Conservation (phyloP, 305 asterid genomes). For the Striga hermonthica region DNA sequence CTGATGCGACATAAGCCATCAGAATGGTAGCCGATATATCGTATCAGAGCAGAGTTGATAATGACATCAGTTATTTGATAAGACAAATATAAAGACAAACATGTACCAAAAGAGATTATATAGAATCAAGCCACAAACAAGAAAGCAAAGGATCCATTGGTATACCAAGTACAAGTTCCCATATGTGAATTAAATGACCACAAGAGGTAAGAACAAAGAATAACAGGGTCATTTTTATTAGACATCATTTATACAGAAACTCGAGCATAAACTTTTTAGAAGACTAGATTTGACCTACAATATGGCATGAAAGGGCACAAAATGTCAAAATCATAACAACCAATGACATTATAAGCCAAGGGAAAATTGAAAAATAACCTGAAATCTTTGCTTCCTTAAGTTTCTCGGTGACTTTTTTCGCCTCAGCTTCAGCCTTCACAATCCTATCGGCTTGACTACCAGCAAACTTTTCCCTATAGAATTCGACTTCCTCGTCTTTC, state of each 20-base stretch:
- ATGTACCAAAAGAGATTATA: neutral
- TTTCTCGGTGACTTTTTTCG: conserved; percentile 56
- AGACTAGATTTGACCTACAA: neutral
- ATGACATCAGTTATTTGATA: neutral
- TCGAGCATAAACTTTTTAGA: too few relatives aligned
- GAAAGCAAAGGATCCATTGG: conserved; percentile 5
- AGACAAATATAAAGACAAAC: neutral
- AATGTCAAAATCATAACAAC: neutral
- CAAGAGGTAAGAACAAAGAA: neutral
- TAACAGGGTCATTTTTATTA: too few relatives aligned
- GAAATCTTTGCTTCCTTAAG: conserved; percentile 60
- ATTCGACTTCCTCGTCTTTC: conserved; percentile 73
- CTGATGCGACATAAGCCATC: neutral
- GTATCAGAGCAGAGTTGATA: neutral
- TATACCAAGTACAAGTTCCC: neutral
- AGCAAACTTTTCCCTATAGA: conserved; percentile 60
- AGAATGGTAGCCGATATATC: conserved; percentile 3
- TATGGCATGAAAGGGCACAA: neutral
- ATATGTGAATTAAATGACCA: neutral
- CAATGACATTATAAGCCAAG: neutral
- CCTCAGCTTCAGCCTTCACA: conserved; percentile 69
- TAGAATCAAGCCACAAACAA: conserved; percentile 9
- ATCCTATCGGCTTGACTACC: conserved; percentile 92
- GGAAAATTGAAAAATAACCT: conserved; percentile 42
- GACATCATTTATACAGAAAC: too few relatives aligned